Base-by-base conservation (phyloP, 2,329 filamentous ascomycete species). In the Colletotrichum musicola region DNA sequence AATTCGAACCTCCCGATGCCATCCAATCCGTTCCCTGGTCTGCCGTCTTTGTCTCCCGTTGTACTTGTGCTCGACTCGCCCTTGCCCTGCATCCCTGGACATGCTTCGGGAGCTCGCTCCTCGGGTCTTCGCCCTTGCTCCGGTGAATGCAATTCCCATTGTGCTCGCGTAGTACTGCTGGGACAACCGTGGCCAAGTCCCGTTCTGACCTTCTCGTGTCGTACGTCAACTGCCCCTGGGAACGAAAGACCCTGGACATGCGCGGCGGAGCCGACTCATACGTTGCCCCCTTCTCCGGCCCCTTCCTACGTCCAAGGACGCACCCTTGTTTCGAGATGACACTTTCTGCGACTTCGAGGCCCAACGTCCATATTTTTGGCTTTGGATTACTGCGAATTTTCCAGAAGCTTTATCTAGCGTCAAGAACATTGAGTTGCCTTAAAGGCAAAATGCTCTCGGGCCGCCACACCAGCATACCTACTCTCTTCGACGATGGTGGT, bases 311-410 rank as follows among this genome's bases (percentile, higher is more conserved):
- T 27, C 49, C 16, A 50, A 64, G 22, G 49, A 64, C 50, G 35
- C 61, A 64, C 47, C 61, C 65, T 20, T 68, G 61, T 68, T 68
- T 68, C 65, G 46, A 68, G 46, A 64, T 55, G 27, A 57, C 51
- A 20, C 49, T n/a, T 5, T 64, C 35, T 44, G 27, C 20, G 16
- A 7, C 60, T 46, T 53, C 13, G 61, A 47, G 40, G 40, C 30
- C 50, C 47, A 16, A 42, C 10, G 16, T 49, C 22, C 30, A 35
- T 44, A 12, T 68, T 47, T 51, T 27, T 22, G 42, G 27, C 46
- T 42, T 47, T 20, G 35, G 22, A n/a, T 20, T 55, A 12, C 27
- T 35, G 30, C 7, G 53, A 47, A 56, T 27, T 64, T 56, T 64
- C 38, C 44, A 56, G 44, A 47, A 59, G 61, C 38, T 58, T 58